A percentile compares a stretch with the other conserved stretches of the same genome.
Conservation (phyloP, 202 grass and related monocot genomes). For the Cymbopogon flexuosus region DNA sequence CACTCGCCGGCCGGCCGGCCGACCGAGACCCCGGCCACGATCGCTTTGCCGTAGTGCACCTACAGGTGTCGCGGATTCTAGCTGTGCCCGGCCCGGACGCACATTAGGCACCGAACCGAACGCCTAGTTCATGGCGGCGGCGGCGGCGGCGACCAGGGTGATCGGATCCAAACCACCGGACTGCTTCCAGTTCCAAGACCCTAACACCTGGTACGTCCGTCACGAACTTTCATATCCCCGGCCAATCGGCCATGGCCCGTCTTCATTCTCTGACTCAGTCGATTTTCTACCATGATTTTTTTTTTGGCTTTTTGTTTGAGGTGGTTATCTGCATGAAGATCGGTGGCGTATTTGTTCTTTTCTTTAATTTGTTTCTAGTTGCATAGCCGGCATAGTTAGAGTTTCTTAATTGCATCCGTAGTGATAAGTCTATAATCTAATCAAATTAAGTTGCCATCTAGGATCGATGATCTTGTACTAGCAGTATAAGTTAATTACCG, state of each 20-base stretch:
- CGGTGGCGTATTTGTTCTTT: no score
- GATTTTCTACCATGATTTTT: no score
- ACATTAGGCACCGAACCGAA: background rate
- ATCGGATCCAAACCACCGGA: constrained; percentile 44
- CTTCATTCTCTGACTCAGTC: background rate
- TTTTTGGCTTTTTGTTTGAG: no score
- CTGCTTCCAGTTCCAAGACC: constrained; percentile 38
- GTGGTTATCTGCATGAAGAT: no score
- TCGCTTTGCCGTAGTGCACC: no score
- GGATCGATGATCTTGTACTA: background rate
- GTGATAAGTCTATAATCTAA: background rate
- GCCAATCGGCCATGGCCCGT: background rate
- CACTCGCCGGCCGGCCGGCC: background rate
- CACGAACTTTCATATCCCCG: background rate
- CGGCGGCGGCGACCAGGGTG: constrained; percentile 14
- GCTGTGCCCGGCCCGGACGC: no score
- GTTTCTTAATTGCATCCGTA: background rate
- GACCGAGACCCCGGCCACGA: background rate
- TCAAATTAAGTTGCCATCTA: background rate
- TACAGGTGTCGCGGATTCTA: no score
- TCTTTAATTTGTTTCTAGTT: no score
- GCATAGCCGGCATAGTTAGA: no score
- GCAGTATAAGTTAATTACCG: background rate
- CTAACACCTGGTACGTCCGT: constrained; percentile 31
- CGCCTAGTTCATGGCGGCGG: constrained; percentile 16